Base-by-base conservation (phyloP, 192 early-diverging fungal genomes). In the Tieghemiomyces parasiticus region DNA sequence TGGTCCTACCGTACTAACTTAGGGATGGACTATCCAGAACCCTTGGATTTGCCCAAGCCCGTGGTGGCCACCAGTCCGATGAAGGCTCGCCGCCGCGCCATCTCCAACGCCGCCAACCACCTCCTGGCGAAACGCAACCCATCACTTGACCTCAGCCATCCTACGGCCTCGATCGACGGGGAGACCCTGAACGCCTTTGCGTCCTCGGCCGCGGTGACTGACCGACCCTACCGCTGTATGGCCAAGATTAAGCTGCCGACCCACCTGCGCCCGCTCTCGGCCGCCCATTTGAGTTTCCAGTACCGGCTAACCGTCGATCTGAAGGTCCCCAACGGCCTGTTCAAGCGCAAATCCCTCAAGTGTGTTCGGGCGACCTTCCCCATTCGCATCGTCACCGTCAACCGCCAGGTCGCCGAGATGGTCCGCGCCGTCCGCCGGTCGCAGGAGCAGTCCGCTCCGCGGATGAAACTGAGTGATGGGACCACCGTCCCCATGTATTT, bases 311-410 rank as follows among this genome's bases (percentile, higher is more conserved):
- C 34, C 1, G 54, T 56, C 2, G 32, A 29, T 20, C 24, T 56
- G 4, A 29, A 34, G 34, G 54, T 56, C 32, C 54, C 54, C 10
- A 35, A 20, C 19, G 54, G 54, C 16, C 34, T 33, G 2, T 56
- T 56, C 29, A 56, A 56, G 29, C 54, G 54, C 32, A 56, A 33
- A 31, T 56, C 54, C 20, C 29, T 14, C 20, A 56, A 56, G 33
- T 16, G 29, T 26, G 31, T 56, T 10, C 54, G 54, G 32, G 54
- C 54, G 13, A 34, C 29, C 20, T 35, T 56, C 31, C 54, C 54
- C 32, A 29, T 56, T 34, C 32, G 14, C 19, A n/a, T 56, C 13
- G 54, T 34, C 20, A 56, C 54, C 2, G 31, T 29, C 31, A 34
- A 56, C 24, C 29, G 29, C 29, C 6, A 56, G 13, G 34, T 52